phyloP scores from a whole-genome alignment of 192 early-diverging fungal genomes.

The Globomyces pollinis-pini region DNA sequence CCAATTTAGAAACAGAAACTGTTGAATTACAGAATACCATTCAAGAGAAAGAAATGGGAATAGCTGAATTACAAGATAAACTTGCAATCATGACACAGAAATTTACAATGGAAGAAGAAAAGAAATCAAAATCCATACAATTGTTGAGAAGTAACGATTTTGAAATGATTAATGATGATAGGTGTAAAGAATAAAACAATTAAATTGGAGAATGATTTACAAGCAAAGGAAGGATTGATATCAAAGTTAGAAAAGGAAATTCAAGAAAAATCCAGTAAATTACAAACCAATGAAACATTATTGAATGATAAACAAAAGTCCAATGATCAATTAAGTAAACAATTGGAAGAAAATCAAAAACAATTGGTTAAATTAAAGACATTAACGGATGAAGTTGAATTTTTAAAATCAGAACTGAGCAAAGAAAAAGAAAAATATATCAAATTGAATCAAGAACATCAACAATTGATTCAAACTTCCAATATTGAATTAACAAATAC shows the following conservation, averaged over 20 bases:
- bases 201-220: conserved; percentile 41
- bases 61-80: neutral
- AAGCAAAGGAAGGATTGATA: conserved; percentile 22
- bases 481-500: neutral
- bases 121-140: conserved; percentile 49
- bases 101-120: conserved; percentile 44
- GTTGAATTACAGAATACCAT: neutral
- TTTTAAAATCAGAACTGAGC: neutral
- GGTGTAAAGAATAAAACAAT: conserved; percentile 44
- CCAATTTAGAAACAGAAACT: neutral
- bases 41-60: neutral
- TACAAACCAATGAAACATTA: neutral
- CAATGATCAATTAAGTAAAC: neutral
- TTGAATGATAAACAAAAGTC: neutral
- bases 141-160: conserved; percentile 46
- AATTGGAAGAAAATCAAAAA: neutral
- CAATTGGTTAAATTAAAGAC: conserved; percentile 29
- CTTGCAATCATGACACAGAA: conserved; percentile 5
- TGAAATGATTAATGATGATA: no score
- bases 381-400: conserved; percentile 21
- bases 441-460: neutral
- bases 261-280: neutral
- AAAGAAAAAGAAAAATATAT: neutral
- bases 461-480: neutral
- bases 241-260: conserved; percentile 21